These are phyloP conservation scores for Dendrobium nobile DNA, from an alignment of 106 monocot species.

Conservation along the genomic window DNA sequence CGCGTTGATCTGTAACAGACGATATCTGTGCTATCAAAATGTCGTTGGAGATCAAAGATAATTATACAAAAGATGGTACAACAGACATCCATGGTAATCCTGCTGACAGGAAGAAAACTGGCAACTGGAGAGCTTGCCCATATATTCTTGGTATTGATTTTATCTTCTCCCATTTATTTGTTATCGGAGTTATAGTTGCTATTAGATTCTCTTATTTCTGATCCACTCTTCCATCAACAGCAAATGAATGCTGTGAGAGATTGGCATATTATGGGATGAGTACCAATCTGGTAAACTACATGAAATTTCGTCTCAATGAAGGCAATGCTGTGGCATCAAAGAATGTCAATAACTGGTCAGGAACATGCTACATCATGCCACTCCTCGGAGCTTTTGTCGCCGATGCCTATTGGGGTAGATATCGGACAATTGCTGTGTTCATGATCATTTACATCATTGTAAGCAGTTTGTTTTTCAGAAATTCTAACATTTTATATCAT, in stretches of 20 bases:
- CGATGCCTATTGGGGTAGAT: constrained; percentile 50
- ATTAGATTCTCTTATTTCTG: not conserved
- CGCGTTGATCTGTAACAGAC: not conserved
- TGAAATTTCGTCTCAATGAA: constrained; percentile 28
- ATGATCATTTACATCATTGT: constrained; percentile 39
- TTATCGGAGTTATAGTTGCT: not conserved
- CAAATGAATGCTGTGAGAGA: constrained; percentile 54
- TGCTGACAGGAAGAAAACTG: constrained; percentile 41
- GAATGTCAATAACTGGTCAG: constrained; percentile 56
- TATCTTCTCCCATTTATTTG: not conserved
- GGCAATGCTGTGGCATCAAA: constrained; percentile 39
- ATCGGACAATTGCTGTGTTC: constrained; percentile 41
- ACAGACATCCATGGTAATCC: constrained; percentile 52
- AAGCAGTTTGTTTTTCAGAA: not conserved
- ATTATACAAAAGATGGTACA: constrained; percentile 56
- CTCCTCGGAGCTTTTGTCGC: constrained; percentile 54
- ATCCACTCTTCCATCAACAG: constrained; percentile 5
- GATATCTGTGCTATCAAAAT: not conserved
- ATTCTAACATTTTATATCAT: not conserved
- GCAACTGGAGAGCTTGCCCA: constrained; percentile 63
- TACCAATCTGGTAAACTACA: constrained; percentile 44
- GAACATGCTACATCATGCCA: constrained; percentile 52
- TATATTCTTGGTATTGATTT: constrained; percentile 47
- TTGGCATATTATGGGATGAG: constrained; percentile 57
- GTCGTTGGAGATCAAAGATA: constrained; percentile 19